Conservation (phyloP, 306 rosid genomes). For the Rosa persica region DNA sequence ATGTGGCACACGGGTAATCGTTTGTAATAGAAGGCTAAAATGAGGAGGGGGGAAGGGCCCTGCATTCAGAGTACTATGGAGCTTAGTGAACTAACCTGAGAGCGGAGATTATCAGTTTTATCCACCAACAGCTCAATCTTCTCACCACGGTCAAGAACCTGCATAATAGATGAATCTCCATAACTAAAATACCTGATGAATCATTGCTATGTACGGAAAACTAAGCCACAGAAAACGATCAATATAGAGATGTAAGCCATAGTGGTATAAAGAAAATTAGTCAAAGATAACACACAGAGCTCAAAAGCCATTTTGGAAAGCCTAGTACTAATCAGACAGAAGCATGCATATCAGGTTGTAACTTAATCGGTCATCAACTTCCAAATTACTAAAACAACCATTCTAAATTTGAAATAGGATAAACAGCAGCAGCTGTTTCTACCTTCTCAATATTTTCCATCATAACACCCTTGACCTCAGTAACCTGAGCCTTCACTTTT, state of each 20-base stretch:
- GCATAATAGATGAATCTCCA: conserved; percentile 11
- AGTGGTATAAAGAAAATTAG: not conserved
- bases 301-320: not conserved
- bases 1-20: not conserved
- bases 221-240: not conserved
- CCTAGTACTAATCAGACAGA: not conserved
- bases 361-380: not conserved
- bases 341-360: conserved; percentile 1
- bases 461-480: conserved; percentile 99
- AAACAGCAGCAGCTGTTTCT: conserved; percentile 11
- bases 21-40: too few relatives aligned
- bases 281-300: not conserved
- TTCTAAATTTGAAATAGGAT: too few relatives aligned
- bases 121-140: conserved; percentile 91
- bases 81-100: conserved; percentile 57
- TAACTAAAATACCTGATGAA: not conserved
- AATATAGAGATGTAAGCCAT: not conserved
- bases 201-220: not conserved
- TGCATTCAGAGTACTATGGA: not conserved
- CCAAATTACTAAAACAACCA: not conserved
- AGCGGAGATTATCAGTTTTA: conserved; percentile 93
- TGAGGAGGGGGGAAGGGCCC: not conserved
- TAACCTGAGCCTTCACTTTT: conserved; percentile 94
- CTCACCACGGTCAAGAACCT: conserved; percentile 99
- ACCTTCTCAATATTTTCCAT: conserved; percentile 98